phyloP scores from a whole-genome alignment of 208 protist species.

The Crithidia expoeki region DNA sequence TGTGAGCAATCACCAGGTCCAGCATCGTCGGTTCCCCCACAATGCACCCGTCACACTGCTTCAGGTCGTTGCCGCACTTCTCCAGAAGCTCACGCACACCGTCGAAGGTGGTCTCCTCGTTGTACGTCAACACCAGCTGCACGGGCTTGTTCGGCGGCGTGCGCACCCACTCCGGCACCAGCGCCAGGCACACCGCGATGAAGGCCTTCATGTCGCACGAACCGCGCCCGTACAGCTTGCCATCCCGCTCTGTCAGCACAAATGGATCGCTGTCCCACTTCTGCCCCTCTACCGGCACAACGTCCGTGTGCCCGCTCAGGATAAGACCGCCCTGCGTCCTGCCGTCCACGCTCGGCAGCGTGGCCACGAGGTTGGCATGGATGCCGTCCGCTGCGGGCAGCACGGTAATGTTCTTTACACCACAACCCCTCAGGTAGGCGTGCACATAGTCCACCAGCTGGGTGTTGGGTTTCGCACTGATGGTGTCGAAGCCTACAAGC shows the following conservation, averaged over 20 bases:
- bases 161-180: slow-evolving; percentile 47
- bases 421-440: slow-evolving; percentile 33
- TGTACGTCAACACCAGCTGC: slow-evolving; percentile 62
- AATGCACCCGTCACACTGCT: slow-evolving; percentile 57
- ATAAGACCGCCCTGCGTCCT: slow-evolving; percentile 62
- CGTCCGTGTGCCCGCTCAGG: slow-evolving; percentile 73
- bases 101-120: slow-evolving; percentile 54
- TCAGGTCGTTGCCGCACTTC: slow-evolving; percentile 24
- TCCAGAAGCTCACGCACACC: slow-evolving; percentile 38
- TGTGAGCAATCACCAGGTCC: slow-evolving; percentile 57
- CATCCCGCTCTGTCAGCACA: slow-evolving; percentile 56
- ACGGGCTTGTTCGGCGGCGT: slow-evolving; percentile 57
- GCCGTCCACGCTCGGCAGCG: slow-evolving; percentile 54
- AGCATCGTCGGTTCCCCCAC: slow-evolving; percentile 63
- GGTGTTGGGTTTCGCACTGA: slow-evolving; percentile 54
- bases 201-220: slow-evolving; percentile 81
- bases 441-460: slow-evolving; percentile 53
- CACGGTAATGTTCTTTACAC: slow-evolving; percentile 41
- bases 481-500: slow-evolving; percentile 66
- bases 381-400: slow-evolving; percentile 42
- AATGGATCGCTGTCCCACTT: slow-evolving; percentile 73
- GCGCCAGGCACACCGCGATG: slow-evolving; percentile 56
- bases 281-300: slow-evolving; percentile 76
- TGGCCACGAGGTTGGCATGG: slow-evolving; percentile 68
- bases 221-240: slow-evolving; percentile 70